A percentile compares a stretch with the other conserved stretches of the same genome.
Conservation (phyloP, 1,284 basidiomycete species). For the Cystobasidiaceae sp. region DNA sequence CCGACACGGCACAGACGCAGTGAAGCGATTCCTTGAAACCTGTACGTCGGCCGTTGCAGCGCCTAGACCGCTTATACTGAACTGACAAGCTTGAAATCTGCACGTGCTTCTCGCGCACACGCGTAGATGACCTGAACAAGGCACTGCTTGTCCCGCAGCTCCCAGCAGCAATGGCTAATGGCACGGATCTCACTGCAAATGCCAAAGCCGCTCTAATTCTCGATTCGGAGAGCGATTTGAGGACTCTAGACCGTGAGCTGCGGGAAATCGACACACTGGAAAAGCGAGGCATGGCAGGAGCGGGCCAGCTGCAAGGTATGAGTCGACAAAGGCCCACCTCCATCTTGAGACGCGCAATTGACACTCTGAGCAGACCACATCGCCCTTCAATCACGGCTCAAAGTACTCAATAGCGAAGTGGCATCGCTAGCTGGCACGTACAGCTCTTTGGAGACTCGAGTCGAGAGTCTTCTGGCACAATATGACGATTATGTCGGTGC, state of each 20-base stretch:
- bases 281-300: slow-evolving; percentile 37
- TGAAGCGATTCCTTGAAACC: slow-evolving; percentile 39
- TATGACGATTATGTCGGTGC: slow-evolving; percentile 41
- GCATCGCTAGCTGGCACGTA: slow-evolving; percentile 20
- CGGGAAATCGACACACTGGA: slow-evolving; percentile 40
- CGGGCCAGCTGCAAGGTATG: slow-evolving; percentile 39
- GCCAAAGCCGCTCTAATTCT: slow-evolving; percentile 40
- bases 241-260: slow-evolving; percentile 39
- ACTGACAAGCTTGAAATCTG: background rate
- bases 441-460: slow-evolving; percentile 31
- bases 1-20: slow-evolving; percentile 34
- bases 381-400: slow-evolving; percentile 24
- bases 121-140: slow-evolving; percentile 41
- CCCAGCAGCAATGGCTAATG: slow-evolving; percentile 23
- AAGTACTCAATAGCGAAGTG: background rate
- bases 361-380: slow-evolving; percentile 28
- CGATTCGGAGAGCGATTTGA: slow-evolving; percentile 40
- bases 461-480: slow-evolving; percentile 31
- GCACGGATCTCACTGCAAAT: slow-evolving; percentile 19
- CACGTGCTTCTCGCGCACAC: background rate
- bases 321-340: too few species aligned
- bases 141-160: slow-evolving; percentile 37
- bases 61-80: background rate
- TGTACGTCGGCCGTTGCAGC: slow-evolving; percentile 33
- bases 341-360: background rate